phyloP scores from a whole-genome alignment of 1,284 basidiomycete species.

The Rhodotorula sp. region DNA sequence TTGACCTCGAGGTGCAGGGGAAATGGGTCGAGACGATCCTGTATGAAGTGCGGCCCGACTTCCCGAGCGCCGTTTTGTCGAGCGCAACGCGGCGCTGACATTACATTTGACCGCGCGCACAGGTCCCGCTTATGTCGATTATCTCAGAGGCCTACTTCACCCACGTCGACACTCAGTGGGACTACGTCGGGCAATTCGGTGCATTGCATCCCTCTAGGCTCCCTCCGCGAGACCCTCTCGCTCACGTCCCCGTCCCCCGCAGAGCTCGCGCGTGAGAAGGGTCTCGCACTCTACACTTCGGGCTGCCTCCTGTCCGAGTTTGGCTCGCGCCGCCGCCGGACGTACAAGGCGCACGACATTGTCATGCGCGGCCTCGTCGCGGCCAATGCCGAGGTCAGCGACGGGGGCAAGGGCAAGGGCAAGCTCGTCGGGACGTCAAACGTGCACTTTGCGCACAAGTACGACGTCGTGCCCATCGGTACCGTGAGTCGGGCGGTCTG shows the following conservation, averaged over 20 bases:
- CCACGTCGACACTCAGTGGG: constrained; percentile 77
- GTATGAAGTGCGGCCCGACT: constrained; percentile 71
- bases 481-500: constrained; percentile 21
- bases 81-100: not conserved
- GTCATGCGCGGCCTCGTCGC: constrained; percentile 70
- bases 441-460: constrained; percentile 76
- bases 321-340: constrained; percentile 84
- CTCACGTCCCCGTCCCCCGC: not conserved
- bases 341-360: constrained; percentile 74
- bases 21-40: constrained; percentile 87
- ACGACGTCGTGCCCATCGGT: constrained; percentile 63
- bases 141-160: constrained; percentile 59
- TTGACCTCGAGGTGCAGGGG: constrained; percentile 74
- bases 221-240: too few species aligned
- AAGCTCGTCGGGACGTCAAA: constrained; percentile 83
- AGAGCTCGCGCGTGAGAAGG: constrained; percentile 71
- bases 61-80: not conserved
- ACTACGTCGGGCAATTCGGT: constrained; percentile 76
- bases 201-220: constrained; percentile 1
- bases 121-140: constrained; percentile 55
- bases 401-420: constrained; percentile 56
- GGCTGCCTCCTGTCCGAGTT: constrained; percentile 87
- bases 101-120: not conserved
- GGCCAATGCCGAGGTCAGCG: constrained; percentile 59
- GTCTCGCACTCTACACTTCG: constrained; percentile 63